Evolutionary conservation across 176 grass and related monocot species (phyloP), one percentile per base, ranked within the genome.

Genomic region (Secale cereale): DNA sequence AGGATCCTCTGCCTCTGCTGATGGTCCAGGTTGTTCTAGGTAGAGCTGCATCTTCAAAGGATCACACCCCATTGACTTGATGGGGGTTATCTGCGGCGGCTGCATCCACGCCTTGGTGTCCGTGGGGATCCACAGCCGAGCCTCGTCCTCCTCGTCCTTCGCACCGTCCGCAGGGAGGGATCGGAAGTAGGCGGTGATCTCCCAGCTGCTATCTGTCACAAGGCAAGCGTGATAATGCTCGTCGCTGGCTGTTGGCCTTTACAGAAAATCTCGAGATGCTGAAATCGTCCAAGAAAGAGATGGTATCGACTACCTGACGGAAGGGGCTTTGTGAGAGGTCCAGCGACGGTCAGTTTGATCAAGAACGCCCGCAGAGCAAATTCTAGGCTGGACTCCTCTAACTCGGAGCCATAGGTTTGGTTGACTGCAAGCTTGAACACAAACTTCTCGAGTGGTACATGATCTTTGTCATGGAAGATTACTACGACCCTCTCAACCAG

Each of bases 11-110:
- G 81, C 84, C 77, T 98, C 96, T 4, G 81, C 77, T 57, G 17
- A 57, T 37, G 35, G 37, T 78, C 82, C 91, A 67, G 93, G 97
- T 48, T 98, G 97, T 40, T 95, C 97, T 69, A 98, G 39, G 68
- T 94, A 98, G 63, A 98, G 93, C 80, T 95, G 97, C 79, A 98
- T 87, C 48, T 89, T 94, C 76, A 98, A 39, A 81, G 97, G 97
- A 13, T 95, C 86, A 3, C 87, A 92, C 67, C 85, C 91, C 86
- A 98, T 90, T 10, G 93, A 98, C 87, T 98, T 95, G 77, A 98
- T 87, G 2, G 97, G 97, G 50, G 84, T 95, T 86, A 98, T 94
- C 40, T 85, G 86, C 1, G 89, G 87, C 65, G 89, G 81, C 40
- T 92, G 97, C 97, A 92, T 90, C 91, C 93, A 98, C 41, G 77